These are phyloP conservation scores for Mimosa pudica DNA, from an alignment of 306 rosid genomes.

Conservation along the genomic window DNA sequence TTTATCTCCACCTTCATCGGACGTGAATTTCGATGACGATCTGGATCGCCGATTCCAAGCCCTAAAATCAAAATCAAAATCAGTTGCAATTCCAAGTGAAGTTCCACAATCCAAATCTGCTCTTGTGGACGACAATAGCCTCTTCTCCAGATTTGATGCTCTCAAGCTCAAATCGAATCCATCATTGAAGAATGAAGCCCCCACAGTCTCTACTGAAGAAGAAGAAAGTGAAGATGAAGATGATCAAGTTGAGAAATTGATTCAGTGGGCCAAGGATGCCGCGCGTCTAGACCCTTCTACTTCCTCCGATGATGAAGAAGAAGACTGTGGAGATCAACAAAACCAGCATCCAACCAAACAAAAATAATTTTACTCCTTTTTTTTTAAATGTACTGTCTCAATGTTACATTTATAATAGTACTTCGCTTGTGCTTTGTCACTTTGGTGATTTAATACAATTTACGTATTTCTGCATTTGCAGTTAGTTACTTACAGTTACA, in stretches of 20 bases:
- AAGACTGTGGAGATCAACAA: neutral
- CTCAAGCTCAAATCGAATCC: neutral
- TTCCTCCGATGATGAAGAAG: slow-evolving; percentile 24
- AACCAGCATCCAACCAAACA: neutral
- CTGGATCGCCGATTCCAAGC: slow-evolving; percentile 35
- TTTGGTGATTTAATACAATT: neutral
- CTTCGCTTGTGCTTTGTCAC: neutral
- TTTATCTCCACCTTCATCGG: neutral
- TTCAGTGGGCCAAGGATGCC: slow-evolving; percentile 87
- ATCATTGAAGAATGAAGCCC: neutral
- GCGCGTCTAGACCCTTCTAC: slow-evolving; percentile 73
- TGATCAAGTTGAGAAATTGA: slow-evolving; percentile 67
- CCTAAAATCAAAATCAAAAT: neutral
- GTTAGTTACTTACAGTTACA: neutral
- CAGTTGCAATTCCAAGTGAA: neutral
- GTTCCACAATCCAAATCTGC: neutral
- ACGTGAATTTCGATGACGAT: slow-evolving; percentile 42
- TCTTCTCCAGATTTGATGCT: neutral
- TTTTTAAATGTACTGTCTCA: neutral
- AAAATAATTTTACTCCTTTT: neutral
- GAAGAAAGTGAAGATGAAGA: slow-evolving; percentile 26
- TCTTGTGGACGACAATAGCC: neutral
- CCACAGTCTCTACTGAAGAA: slow-evolving; percentile 28
- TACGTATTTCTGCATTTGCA: neutral
- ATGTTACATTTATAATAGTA: neutral